Base-by-base conservation (phyloP, 2,329 filamentous ascomycete genomes). In the Canariomyces notabilis region DNA sequence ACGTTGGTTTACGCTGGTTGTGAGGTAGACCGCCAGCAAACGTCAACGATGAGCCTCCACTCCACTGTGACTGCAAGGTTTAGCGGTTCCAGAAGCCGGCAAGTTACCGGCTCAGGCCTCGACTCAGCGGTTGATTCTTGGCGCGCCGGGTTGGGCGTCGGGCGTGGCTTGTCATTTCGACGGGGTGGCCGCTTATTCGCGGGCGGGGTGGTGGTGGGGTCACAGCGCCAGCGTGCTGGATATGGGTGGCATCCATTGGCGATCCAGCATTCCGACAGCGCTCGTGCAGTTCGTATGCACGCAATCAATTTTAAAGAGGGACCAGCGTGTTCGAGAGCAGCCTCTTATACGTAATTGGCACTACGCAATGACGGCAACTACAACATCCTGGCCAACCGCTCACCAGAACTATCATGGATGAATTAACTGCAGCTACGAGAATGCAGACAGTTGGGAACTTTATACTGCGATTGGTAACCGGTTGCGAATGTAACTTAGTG, bases 251-350 rank as follows among this genome's bases (percentile, higher is more conserved):
- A 23, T 37, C 42, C 29, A 51, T 45, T 51, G 51, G 45, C 46
- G 46, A 49, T 45, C 39, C 51, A 37, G 26, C 43, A 50, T 48
- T n/a, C 49, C 47, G 50, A 54, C 39, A 43, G 38, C 48, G 37
- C 46, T 40, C 31, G 26, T 36, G 38, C 33, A 44, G 29, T 22
- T 14, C 20, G 11, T 26, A 34, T 49, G 42, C 42, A 48, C 22
- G 49, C 45, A 49, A 51, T 49, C 32, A 35, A 46, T 44, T 40
- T 37, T 23, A 34, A 41, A 18, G 39, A 39, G 38, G 4, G n/a
- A n/a, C n/a, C n/a, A 4, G 4, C 4, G 4, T 29, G 8, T 29
- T 11, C 14, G 26, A 29, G 26, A 12, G 26, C 26, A 20, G 36
- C 22, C 11, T 11, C 11, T 6, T 26, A 12, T 29, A 29, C 26